phyloP scores from a whole-genome alignment of 768 basidiomycete genomes.

The Tubosaeta sp. region DNA sequence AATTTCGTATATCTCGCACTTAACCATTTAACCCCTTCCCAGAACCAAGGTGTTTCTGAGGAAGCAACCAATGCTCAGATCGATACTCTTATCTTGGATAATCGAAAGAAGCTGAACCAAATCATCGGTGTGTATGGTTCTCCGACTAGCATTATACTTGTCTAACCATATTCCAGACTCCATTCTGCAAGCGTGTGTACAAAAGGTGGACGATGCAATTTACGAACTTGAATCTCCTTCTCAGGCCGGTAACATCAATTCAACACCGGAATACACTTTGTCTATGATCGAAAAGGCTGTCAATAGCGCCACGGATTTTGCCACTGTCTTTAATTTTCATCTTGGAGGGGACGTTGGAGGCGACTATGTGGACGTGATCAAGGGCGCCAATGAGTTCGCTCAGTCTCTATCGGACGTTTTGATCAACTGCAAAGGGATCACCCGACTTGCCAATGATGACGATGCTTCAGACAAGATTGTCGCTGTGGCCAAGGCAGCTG shows the following conservation, averaged over 20 bases:
- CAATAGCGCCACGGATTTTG: slow-evolving; percentile 95
- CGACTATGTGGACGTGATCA: slow-evolving; percentile 97
- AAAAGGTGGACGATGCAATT: slow-evolving; percentile 95
- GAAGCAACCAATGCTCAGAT: slow-evolving; percentile 96
- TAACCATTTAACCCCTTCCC: slow-evolving; percentile 5
- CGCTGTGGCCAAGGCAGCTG: slow-evolving; percentile 75
- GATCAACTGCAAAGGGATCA: slow-evolving; percentile 92
- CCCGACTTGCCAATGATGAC: slow-evolving; percentile 85
- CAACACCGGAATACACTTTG: slow-evolving; percentile 97
- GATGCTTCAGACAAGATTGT: slow-evolving; percentile 91
- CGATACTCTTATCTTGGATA: slow-evolving; percentile 92
- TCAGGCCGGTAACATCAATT: slow-evolving; percentile 90
- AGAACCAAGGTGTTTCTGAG: slow-evolving; percentile 83
- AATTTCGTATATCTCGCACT: background rate
- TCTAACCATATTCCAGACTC: slow-evolving; percentile 60
- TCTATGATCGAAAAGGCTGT: slow-evolving; percentile 98
- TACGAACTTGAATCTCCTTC: slow-evolving; percentile 97
- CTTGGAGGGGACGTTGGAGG: slow-evolving; percentile 84
- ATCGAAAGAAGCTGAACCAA: slow-evolving; percentile 95
- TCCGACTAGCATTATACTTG: slow-evolving; percentile 4
- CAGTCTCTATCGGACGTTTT: slow-evolving; percentile 91
- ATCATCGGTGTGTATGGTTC: slow-evolving; percentile 71
- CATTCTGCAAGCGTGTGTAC: slow-evolving; percentile 92
- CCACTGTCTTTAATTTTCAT: slow-evolving; percentile 88
- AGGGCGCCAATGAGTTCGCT: slow-evolving; percentile 93